Evolutionary conservation across 139 green algal species (phyloP).

Genomic region (Diplosphaera chodatii): DNA sequence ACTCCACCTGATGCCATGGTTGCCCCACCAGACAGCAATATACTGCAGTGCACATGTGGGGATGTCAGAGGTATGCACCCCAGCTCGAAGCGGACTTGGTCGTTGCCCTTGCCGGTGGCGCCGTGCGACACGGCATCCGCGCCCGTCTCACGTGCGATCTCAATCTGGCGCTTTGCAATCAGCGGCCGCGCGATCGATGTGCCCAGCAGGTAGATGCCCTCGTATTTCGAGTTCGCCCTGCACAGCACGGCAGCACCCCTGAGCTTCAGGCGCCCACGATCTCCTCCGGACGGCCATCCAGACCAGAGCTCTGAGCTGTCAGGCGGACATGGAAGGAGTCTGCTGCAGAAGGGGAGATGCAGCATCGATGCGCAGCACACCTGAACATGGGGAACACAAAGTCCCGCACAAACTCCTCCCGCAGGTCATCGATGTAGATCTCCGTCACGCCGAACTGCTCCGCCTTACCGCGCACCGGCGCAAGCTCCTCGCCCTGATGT

Average conservation of each 20-base stretch:
- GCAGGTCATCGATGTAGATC: conserved; percentile 97
- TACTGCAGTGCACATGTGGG: too few relatives aligned
- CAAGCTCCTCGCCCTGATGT: conserved; percentile 88
- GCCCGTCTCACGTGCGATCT: conserved; percentile 89
- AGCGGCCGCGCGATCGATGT: conserved; percentile 97
- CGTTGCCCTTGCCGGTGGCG: conserved; percentile 99
- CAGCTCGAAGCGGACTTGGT: conserved; percentile 91
- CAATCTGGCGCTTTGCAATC: conserved; percentile 98
- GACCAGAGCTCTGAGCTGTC: too few relatives aligned
- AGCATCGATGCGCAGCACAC: conserved; percentile 7
- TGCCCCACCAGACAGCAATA: too few relatives aligned
- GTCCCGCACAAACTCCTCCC: conserved; percentile 97
- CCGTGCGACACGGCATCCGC: conserved; percentile 96
- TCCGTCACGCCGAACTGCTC: conserved; percentile 89
- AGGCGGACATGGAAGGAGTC: too few relatives aligned
- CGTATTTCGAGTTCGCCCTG: conserved; percentile 94
- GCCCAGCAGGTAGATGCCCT: conserved; percentile 96
- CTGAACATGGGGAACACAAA: conserved; percentile 99
- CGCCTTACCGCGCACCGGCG: conserved; percentile 86
- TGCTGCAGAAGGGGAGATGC: too few relatives aligned
- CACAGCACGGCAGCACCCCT: too few relatives aligned
- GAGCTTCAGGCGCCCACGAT: too few relatives aligned
- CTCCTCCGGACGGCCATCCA: too few relatives aligned
- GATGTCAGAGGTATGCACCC: conserved; percentile 23
- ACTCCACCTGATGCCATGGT: too few relatives aligned